phyloP scores from a whole-genome alignment of 371 early-diverging fungal genomes.

The Rhizopus sp. region DNA sequence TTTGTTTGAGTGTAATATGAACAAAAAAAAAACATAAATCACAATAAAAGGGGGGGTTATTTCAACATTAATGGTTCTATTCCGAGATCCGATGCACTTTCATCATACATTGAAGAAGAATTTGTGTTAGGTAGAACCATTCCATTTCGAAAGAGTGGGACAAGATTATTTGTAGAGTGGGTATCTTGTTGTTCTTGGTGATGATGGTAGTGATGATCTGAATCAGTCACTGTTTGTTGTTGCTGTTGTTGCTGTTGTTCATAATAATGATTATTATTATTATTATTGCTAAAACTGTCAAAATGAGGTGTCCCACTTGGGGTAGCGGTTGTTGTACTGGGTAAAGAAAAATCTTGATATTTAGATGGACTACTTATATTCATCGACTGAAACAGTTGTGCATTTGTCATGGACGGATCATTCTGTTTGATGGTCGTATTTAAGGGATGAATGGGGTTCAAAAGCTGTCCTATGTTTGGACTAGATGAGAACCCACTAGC shows the following conservation, averaged over 20 bases:
- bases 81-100: constrained; percentile 27
- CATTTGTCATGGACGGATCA: constrained; percentile 5
- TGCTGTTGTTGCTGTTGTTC: not conserved
- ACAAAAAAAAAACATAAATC: no score
- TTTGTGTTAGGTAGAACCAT: constrained; percentile 20
- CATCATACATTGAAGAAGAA: constrained; percentile 28
- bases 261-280: constrained; percentile 10
- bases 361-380: constrained; percentile 12
- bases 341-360: constrained; percentile 14
- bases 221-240: not conserved
- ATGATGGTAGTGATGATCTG: not conserved
- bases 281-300: constrained; percentile 3
- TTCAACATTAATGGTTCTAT: constrained; percentile 36
- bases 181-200: constrained; percentile 17
- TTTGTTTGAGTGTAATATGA: not conserved
- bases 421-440: constrained; percentile 8
- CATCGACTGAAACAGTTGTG: constrained; percentile 23
- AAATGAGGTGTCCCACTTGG: constrained; percentile 4
- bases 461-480: constrained; percentile 41
- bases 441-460: constrained; percentile 45
- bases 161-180: constrained; percentile 18
- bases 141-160: constrained; percentile 28
- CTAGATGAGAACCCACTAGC: constrained; percentile 25
- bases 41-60: constrained; percentile 8
- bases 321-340: not conserved